Conservation (phyloP, 2,329 filamentous ascomycete species). For the Ilyonectria robusta region DNA sequence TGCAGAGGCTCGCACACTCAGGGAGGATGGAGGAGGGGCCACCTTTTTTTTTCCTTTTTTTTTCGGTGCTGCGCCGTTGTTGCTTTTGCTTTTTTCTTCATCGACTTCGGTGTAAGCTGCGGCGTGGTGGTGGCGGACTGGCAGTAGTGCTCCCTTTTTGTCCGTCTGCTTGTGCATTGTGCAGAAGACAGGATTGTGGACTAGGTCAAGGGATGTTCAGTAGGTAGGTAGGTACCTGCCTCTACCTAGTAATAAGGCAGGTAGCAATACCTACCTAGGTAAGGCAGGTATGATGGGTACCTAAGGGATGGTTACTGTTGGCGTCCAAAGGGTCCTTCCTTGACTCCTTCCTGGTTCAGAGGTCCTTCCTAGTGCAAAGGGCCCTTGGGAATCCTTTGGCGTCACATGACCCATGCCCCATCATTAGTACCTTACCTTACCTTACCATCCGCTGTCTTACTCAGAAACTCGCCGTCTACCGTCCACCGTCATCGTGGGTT, state of each 20-base stretch:
- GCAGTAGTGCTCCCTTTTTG: background rate
- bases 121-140: background rate
- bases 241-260: too few species aligned
- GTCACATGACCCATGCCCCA: conserved; percentile 5
- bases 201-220: background rate
- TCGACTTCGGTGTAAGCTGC: background rate
- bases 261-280: too few species aligned
- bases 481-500: background rate
- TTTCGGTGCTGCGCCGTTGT: background rate
- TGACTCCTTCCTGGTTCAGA: background rate
- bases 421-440: background rate
- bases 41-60: background rate
- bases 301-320: background rate
- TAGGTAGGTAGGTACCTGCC: too few species aligned
- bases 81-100: background rate
- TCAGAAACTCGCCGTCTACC: too few species aligned
- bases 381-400: background rate
- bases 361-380: background rate
- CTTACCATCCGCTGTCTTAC: too few species aligned
- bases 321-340: background rate
- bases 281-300: too few species aligned
- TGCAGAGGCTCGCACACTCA: background rate
- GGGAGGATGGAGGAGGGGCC: background rate
- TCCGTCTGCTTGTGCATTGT: background rate
- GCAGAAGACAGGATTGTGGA: background rate